Conservation (phyloP, 768 basidiomycete genomes). For the Russula olivacea region DNA sequence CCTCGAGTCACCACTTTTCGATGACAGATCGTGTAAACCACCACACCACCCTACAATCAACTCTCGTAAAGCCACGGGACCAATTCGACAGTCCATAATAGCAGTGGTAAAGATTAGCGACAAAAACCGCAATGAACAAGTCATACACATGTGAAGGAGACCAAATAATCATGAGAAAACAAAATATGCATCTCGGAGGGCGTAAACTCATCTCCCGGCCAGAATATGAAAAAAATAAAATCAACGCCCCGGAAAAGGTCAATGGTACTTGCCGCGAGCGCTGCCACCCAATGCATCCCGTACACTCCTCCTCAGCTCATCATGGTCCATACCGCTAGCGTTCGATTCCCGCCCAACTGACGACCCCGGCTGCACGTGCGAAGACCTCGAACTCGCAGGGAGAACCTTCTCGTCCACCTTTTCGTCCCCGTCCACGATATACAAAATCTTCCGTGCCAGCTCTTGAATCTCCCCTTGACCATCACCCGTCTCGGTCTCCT, state of each 20-base stretch:
- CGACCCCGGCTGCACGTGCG: slow-evolving; percentile 64
- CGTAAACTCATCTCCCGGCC: neutral
- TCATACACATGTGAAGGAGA: slow-evolving; percentile 18
- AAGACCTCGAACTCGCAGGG: slow-evolving; percentile 55
- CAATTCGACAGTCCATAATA: neutral
- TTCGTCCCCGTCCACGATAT: slow-evolving; percentile 79
- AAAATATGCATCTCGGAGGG: neutral
- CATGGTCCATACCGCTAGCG: slow-evolving; percentile 52
- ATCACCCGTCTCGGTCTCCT: slow-evolving; percentile 78
- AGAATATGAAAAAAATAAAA: neutral
- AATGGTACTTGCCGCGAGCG: slow-evolving; percentile 38
- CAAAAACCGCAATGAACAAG: neutral
- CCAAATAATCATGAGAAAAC: slow-evolving; percentile 17
- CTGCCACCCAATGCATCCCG: slow-evolving; percentile 73
- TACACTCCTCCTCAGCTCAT: slow-evolving; percentile 76
- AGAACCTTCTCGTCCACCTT: slow-evolving; percentile 55
- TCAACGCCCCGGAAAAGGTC: slow-evolving; percentile 4
- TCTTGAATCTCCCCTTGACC: slow-evolving; percentile 89
- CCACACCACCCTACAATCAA: neutral
- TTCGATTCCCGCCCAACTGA: slow-evolving; percentile 57
- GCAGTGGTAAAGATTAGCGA: neutral
- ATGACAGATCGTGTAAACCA: neutral
- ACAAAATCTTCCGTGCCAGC: slow-evolving; percentile 77
- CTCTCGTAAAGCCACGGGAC: neutral
- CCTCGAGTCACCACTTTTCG: neutral